Conservation (phyloP, 2,329 filamentous ascomycete species). For the Fusarium ramigenum region DNA sequence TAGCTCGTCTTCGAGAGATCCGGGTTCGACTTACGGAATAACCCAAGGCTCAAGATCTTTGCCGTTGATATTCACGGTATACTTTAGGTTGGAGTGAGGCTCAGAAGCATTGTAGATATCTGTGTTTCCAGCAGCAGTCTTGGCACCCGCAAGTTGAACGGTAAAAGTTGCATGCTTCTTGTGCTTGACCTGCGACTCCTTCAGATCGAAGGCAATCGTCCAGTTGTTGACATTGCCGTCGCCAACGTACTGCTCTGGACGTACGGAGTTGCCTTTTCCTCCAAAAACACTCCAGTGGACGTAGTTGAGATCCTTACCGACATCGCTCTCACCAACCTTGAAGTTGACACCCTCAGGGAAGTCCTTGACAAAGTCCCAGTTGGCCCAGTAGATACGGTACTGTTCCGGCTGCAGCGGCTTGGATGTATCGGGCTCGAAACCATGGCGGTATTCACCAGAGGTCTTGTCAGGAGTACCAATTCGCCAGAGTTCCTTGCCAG, state of each 20-base stretch:
- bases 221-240: constrained; percentile 64
- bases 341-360: constrained; percentile 68
- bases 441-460: constrained; percentile 68
- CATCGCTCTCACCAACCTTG: constrained; percentile 62
- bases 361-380: constrained; percentile 67
- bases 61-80: constrained; percentile 54
- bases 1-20: too few relatives aligned
- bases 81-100: constrained; percentile 62
- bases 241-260: constrained; percentile 54
- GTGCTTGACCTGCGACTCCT: constrained; percentile 51
- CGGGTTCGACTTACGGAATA: constrained; percentile 56
- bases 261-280: constrained; percentile 59
- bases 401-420: constrained; percentile 64
- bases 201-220: constrained; percentile 64
- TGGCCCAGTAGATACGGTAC: constrained; percentile 69
- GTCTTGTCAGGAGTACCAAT: constrained; percentile 71
- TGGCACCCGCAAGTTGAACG: constrained; percentile 69
- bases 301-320: constrained; percentile 65
- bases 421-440: constrained; percentile 57
- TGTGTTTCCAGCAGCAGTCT: constrained; percentile 69
- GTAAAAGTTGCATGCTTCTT: constrained; percentile 65
- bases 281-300: constrained; percentile 74
- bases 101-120: constrained; percentile 64
- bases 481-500: constrained; percentile 68
- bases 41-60: constrained; percentile 60